These are phyloP conservation scores for Ziziphus jujuba DNA, from an alignment of 306 rosid species.

Conservation along the genomic window DNA sequence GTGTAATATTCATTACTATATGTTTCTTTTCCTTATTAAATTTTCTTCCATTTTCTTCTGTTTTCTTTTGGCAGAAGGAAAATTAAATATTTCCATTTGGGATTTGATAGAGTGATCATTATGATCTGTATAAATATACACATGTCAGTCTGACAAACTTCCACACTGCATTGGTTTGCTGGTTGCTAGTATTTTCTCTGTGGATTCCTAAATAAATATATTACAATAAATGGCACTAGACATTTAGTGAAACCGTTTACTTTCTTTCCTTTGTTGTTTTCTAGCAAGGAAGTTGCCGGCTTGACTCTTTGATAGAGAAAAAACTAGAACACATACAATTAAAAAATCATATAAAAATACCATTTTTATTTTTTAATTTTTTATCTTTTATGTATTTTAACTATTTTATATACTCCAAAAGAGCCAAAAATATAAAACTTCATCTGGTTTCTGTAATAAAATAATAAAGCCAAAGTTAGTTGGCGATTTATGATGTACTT, in stretches of 20 bases:
- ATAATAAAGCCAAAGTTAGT: slow-evolving; percentile 27
- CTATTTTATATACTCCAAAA: not conserved
- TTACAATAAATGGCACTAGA: not conserved
- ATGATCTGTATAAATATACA: not conserved
- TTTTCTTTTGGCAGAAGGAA: not conserved
- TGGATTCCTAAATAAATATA: not conserved
- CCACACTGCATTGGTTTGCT: slow-evolving; percentile 2
- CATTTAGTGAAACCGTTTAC: slow-evolving; percentile 3
- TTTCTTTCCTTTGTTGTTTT: slow-evolving; percentile 20
- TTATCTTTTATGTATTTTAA: slow-evolving; percentile 7
- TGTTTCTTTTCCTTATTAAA: slow-evolving; percentile 1
- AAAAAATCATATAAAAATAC: not conserved
- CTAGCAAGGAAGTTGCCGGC: slow-evolving; percentile 26
- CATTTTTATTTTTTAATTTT: not conserved
- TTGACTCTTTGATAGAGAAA: slow-evolving; percentile 22
- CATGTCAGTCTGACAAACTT: not conserved
- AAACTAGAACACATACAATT: slow-evolving; percentile 4
- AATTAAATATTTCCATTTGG: not conserved
- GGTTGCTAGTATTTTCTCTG: slow-evolving; percentile 9
- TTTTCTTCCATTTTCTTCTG: not conserved
- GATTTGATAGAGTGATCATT: not conserved
- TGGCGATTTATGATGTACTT: slow-evolving; percentile 20
- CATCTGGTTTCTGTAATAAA: slow-evolving; percentile 11
- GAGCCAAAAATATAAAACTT: slow-evolving; percentile 29
- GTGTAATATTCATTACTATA: not conserved